Evolutionary conservation across 2,329 filamentous ascomycete species (phyloP).

Genomic region (Bipolaris sorokiniana): DNA sequence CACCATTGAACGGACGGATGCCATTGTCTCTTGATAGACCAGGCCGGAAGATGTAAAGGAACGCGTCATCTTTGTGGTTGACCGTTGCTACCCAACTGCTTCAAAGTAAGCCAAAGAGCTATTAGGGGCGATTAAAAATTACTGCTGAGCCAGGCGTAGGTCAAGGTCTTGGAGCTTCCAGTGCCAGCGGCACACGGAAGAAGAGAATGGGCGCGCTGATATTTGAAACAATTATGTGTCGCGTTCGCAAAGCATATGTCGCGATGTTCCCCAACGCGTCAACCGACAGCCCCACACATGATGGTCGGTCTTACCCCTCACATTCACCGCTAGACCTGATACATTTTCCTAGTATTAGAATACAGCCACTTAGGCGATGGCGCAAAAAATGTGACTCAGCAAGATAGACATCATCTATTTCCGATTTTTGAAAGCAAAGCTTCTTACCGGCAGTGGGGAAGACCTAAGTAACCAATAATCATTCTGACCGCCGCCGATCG

Average conservation of each 20-base stretch:
- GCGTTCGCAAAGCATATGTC: background rate
- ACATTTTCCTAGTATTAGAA: background rate
- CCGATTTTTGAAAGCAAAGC: background rate
- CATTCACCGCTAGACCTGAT: background rate
- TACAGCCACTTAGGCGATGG: background rate
- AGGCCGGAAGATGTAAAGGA: constrained; percentile 22
- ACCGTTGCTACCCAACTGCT: background rate
- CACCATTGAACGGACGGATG: constrained; percentile 25
- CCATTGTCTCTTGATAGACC: constrained; percentile 25
- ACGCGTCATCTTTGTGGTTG: constrained; percentile 8
- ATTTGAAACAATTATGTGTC: background rate
- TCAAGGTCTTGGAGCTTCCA: background rate
- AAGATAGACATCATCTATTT: background rate
- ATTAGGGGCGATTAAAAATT: background rate
- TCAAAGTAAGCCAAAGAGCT: background rate
- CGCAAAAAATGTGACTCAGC: background rate
- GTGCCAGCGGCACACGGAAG: background rate
- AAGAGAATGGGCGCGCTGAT: background rate
- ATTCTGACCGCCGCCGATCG: background rate
- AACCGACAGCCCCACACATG: background rate
- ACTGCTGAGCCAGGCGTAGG: background rate
- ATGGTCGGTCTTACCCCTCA: background rate
- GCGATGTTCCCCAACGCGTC: background rate
- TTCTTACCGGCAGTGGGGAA: background rate
- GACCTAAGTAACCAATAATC: background rate